Evolutionary conservation across 169 alveolate species (phyloP), one percentile per base, ranked within the genome.

Genomic region (Plasmodium blacklocki): DNA sequence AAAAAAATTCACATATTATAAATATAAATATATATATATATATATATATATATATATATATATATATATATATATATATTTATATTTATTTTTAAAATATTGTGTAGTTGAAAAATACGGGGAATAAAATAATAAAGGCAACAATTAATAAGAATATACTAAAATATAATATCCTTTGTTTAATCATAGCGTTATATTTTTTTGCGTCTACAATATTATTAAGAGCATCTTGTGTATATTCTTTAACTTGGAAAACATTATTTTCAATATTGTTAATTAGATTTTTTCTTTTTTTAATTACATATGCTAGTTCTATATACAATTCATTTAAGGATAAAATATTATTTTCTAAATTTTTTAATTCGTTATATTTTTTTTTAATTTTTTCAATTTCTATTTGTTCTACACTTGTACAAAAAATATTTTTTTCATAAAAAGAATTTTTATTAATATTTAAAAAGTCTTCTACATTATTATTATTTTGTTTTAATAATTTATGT

Each of bases 241-340:
- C 89, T 56, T 63, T 76, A n/a, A 76, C 76, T 39, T 76, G 89
- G 19, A 63, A 76, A 1, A 64, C 76, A 50, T 76, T 64, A 49
- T 32, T 76, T 64, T 76, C 89, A 15, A 76, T 76, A 64, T 68
- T 64, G 15, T 76, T 76, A 50, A 76, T 76, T 3, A 63, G 23
- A 39, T 76, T 76, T 39, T 64, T 76, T 43, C 89, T 63, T 50
- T 76, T 76, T 21, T 76, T 76, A n/a, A 76, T 68, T 0, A 76
- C 89, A 64, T 76, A 76, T 21, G 89, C 89, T 18, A 76, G 23
- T 56, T 76, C 89, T 11, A 76, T 76, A 23, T 76, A 76, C 8
- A 76, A 49, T 11, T 76, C 89, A 64, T 76, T 76, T 43, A 76
- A 64, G 49, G 76, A 21, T n/a, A 59, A 49, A 5, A 76, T 76